Evolutionary conservation across 306 rosid genomes (phyloP).

Genomic region (Cicer arietinum): DNA sequence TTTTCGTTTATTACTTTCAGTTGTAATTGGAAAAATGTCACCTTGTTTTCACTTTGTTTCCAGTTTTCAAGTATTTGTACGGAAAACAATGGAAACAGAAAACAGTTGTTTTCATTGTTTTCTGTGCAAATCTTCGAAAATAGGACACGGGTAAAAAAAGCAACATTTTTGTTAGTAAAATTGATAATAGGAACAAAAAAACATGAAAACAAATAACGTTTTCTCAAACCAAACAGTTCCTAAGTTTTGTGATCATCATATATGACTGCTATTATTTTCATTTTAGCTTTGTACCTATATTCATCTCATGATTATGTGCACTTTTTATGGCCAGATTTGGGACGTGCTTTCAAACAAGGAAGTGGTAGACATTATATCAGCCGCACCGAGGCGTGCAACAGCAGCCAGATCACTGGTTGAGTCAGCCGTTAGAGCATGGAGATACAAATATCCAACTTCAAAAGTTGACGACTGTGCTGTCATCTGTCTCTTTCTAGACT

Average conservation of each 20-base stretch:
- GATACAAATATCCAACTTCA: constrained; percentile 85
- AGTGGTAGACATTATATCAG: constrained; percentile 86
- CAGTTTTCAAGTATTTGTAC: not conserved
- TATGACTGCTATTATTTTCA: not conserved
- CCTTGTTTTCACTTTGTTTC: not conserved
- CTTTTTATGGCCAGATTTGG: constrained; percentile 70
- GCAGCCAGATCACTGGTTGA: constrained; percentile 89
- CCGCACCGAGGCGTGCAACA: constrained; percentile 62
- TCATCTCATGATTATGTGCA: constrained; percentile 31
- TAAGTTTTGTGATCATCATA: not conserved
- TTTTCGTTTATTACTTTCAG: not conserved
- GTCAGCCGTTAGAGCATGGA: constrained; percentile 87
- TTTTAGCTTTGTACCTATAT: not conserved
- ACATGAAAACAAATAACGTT: not conserved
- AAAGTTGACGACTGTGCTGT: constrained; percentile 98
- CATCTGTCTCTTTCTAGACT: constrained; percentile 82
- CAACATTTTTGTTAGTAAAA: not conserved
- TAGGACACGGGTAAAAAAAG: not conserved
- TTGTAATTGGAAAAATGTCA: not conserved
- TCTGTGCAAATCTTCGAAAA: not conserved
- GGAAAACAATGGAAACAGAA: not conserved
- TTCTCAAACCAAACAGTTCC: not conserved
- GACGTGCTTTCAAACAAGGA: constrained; percentile 96
- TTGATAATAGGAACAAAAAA: not conserved
- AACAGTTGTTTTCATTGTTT: not conserved